Evolutionary conservation across 2,329 filamentous ascomycete species (phyloP), one percentile per base, ranked within the genome.

Genomic region (Thermomyces lanuginosus): DNA sequence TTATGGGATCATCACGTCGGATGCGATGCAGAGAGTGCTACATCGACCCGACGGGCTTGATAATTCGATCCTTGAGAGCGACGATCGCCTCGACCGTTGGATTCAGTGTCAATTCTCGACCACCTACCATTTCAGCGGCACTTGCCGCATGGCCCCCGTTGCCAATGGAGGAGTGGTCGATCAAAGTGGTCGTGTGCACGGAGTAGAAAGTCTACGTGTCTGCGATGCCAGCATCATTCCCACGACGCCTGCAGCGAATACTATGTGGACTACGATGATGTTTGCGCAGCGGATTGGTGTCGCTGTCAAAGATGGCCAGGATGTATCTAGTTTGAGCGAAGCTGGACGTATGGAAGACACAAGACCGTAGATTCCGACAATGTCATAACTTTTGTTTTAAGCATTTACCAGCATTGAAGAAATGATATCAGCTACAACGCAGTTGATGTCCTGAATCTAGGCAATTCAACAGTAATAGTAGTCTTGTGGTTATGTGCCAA

Each of bases 161-260:
- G 32, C 28, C 9, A 31, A 31, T 16, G 25, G 33, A 16, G 34
- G 34, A 8, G 33, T 36, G 24, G 33, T 36, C 15, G 33, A 36
- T 29, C 33, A 35, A 26, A 30, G 26, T 21, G 31, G 31, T n/a
- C 22, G 33, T 8, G 34, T 36, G 10, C 31, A 36, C 24, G 34
- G 30, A 9, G 27, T 36, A 18, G 21, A 21, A 16, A 30, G 33
- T 16, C 21, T 36, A n/a, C 19, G 33, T 21, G 28, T 36, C 7
- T 29, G 22, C 8, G 34, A 36, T 33, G 33, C 34, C n/a, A 36
- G 34, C 22, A 26, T 36, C 15, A 22, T 36, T 10, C 34, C 34
- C 8, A 36, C 31, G 18, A 25, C 33, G 12, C 35, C 35, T 16
- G 22, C 32, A n/a, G 26, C 28, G 13, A 35, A 37, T 24, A 35